A percentile compares a stretch with the other conserved stretches of the same genome.
Conservation (phyloP, 2,329 filamentous ascomycete species). For the Hymenoscyphus scutula region DNA sequence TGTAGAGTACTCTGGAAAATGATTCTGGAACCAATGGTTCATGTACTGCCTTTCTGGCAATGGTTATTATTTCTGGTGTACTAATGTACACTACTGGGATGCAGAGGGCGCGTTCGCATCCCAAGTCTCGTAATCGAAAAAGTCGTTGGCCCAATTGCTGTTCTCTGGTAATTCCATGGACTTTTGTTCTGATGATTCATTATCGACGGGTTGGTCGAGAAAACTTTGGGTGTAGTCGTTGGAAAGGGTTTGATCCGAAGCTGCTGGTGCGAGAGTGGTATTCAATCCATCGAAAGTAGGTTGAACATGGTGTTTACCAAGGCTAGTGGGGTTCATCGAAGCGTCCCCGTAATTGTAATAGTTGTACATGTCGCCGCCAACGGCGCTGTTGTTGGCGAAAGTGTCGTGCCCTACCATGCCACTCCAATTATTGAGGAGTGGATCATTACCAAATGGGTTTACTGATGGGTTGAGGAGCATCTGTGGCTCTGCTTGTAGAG, state of each 20-base stretch:
- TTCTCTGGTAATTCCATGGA: neutral
- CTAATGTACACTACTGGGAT: conserved; percentile 2
- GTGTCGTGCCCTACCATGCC: conserved; percentile 43
- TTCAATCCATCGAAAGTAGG: conserved; percentile 21
- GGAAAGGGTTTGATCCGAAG: neutral
- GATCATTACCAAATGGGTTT: conserved; percentile 41
- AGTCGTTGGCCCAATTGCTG: conserved; percentile 15
- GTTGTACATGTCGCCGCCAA: conserved; percentile 28
- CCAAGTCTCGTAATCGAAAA: conserved; percentile 21
- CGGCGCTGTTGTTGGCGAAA: neutral
- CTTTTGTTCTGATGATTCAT: conserved; percentile 17
- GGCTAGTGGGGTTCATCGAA: conserved; percentile 14
- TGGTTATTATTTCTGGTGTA: neutral
- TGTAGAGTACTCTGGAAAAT: neutral
- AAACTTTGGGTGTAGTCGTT: conserved; percentile 15
- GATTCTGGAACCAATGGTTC: neutral
- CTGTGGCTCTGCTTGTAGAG: conserved; percentile 51
- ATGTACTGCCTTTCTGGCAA: neutral
- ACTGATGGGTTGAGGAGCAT: conserved; percentile 48
- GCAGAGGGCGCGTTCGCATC: conserved; percentile 10
- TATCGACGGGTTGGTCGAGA: conserved; percentile 9
- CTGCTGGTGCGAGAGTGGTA: conserved; percentile 25
- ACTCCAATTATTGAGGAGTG: conserved; percentile 36
- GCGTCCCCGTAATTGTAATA: no score
- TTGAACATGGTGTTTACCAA: conserved; percentile 18